Evolutionary conservation across 1,284 basidiomycete genomes (phyloP).

Genomic region (Bondarzewia mesenterica): DNA sequence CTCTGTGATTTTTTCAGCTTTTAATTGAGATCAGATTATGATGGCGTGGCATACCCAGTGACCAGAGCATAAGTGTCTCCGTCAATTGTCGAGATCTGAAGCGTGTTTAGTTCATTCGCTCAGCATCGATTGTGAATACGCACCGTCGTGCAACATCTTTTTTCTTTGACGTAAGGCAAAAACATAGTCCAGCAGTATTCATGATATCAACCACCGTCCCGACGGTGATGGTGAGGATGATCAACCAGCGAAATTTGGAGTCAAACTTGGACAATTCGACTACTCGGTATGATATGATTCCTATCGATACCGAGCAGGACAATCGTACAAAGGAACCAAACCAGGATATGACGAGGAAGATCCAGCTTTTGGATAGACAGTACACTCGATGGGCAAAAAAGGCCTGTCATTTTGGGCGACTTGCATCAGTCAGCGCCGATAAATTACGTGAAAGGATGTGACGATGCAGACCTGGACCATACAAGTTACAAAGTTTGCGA

Average conservation of each 20-base stretch:
- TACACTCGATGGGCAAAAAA: constrained; percentile 3
- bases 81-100: background rate
- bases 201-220: background rate
- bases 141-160: background rate
- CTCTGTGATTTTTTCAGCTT: background rate
- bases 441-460: background rate
- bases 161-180: background rate
- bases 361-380: background rate
- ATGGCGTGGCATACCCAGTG: background rate
- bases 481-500: background rate
- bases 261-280: background rate
- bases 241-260: background rate
- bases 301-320: background rate
- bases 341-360: constrained; percentile 1
- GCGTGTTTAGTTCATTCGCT: background rate
- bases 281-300: background rate
- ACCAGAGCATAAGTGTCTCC: background rate
- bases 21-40: background rate
- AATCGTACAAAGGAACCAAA: background rate
- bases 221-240: background rate
- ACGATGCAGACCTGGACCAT: background rate
- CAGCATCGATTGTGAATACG: background rate
- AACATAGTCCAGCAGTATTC: background rate
- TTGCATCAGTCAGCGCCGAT: background rate
- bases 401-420: background rate